Evolutionary conservation across 495 filamentous ascomycete species (phyloP).

Genomic region (Amphirosellinia nigrospora): DNA sequence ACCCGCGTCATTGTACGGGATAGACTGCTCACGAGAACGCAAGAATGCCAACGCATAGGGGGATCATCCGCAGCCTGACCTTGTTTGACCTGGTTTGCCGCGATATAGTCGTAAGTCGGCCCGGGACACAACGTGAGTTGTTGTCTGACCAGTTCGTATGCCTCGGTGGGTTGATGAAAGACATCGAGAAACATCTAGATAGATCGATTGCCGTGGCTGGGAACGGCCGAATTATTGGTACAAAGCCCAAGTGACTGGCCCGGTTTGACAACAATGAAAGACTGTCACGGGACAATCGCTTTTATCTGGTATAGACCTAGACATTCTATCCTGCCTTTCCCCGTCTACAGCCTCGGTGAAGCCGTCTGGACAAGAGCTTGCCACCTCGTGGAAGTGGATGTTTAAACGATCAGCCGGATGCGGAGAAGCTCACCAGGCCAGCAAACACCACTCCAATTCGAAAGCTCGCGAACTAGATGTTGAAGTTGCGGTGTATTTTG

Average conservation of each 20-base stretch:
- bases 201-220: not conserved
- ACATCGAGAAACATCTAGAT: conserved; percentile 14
- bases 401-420: conserved; percentile 11
- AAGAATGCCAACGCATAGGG: conserved; percentile 26
- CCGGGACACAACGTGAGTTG: conserved; percentile 12
- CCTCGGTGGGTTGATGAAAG: conserved; percentile 14
- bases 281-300: not conserved
- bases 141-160: conserved; percentile 1
- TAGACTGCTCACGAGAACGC: conserved; percentile 25
- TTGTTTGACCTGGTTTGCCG: conserved; percentile 11
- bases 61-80: conserved; percentile 29
- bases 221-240: conserved; percentile 11
- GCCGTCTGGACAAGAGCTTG: not conserved
- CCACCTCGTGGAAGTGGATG: not conserved
- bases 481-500: not conserved
- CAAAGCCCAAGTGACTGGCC: conserved; percentile 10
- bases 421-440: not conserved
- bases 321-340: not conserved
- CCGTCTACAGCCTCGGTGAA: conserved; percentile 4
- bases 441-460: not conserved
- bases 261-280: conserved; percentile 6
- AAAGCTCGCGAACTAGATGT: not conserved
- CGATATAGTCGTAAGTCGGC: conserved; percentile 17
- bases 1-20: conserved; percentile 21
- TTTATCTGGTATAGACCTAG: conserved; percentile 3